phyloP scores from a whole-genome alignment of 1,284 basidiomycete species.

The Vanrija sp. region DNA sequence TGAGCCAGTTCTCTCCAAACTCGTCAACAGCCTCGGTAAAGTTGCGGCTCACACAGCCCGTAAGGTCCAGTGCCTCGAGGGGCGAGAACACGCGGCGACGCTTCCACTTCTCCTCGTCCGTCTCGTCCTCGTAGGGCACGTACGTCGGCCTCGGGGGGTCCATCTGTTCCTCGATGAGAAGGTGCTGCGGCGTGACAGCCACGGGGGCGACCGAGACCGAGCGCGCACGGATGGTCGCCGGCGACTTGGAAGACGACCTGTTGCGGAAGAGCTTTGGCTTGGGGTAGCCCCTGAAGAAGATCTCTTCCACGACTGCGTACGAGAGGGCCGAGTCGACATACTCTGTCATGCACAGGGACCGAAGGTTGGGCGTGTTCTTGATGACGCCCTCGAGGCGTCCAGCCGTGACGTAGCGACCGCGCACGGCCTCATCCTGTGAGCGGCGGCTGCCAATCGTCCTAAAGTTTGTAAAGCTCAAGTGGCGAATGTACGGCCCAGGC shows the following conservation, averaged over 20 bases:
- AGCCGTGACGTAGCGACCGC: slow-evolving; percentile 87
- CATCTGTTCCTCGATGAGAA: slow-evolving; percentile 19
- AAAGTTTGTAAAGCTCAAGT: slow-evolving; percentile 88
- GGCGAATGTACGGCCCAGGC: slow-evolving; percentile 52
- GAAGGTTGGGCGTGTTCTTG: slow-evolving; percentile 82
- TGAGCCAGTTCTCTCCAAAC: slow-evolving; percentile 71
- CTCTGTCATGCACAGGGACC: slow-evolving; percentile 83
- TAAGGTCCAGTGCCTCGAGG: slow-evolving; percentile 85
- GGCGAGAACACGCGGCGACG: slow-evolving; percentile 52
- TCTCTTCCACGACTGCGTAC: slow-evolving; percentile 72
- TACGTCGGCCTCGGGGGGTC: slow-evolving; percentile 36
- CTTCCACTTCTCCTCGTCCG: slow-evolving; percentile 65
- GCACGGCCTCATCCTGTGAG: slow-evolving; percentile 82
- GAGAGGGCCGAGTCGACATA: slow-evolving; percentile 91
- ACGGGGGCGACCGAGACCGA: slow-evolving; percentile 49
- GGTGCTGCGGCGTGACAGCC: slow-evolving; percentile 41
- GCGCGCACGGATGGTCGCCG: slow-evolving; percentile 19
- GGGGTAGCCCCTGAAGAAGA: slow-evolving; percentile 69
- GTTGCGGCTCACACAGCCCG: slow-evolving; percentile 85
- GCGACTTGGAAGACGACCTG: slow-evolving; percentile 16
- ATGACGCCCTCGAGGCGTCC: slow-evolving; percentile 75
- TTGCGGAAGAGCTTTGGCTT: slow-evolving; percentile 29
- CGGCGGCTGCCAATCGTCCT: slow-evolving; percentile 91
- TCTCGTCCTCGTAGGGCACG: slow-evolving; percentile 46
- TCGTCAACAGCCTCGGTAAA: slow-evolving; percentile 79